These are phyloP conservation scores for Puccinellia tenuiflora DNA, from an alignment of 176 grass and related monocot species.

Conservation along the genomic window DNA sequence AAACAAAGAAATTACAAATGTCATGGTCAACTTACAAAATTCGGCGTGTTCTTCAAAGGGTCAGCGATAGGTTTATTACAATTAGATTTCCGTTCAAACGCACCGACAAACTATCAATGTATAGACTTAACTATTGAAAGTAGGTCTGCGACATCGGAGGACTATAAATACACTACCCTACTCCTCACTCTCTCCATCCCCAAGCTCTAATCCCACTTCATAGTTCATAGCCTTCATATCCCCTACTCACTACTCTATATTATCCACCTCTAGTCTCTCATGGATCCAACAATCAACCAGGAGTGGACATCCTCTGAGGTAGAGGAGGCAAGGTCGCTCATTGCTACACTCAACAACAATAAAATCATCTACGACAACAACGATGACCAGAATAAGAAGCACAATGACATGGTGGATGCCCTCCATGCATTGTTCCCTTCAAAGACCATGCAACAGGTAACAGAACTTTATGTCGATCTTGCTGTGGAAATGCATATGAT, in stretches of 20 bases:
- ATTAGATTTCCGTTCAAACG: background rate
- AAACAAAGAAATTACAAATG: background rate
- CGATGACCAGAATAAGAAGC: background rate
- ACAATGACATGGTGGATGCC: background rate
- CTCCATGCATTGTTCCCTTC: background rate
- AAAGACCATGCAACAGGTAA: conserved; percentile 22
- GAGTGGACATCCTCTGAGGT: conserved; percentile 15
- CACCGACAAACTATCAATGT: background rate
- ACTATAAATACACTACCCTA: background rate
- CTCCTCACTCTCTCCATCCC: background rate
- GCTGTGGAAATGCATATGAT: background rate
- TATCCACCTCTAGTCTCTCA: background rate
- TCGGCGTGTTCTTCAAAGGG: background rate
- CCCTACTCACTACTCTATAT: background rate
- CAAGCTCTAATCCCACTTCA: background rate
- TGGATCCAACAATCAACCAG: background rate
- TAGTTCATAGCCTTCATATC: background rate
- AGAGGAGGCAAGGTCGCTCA: background rate
- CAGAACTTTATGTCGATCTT: conserved; percentile 13
- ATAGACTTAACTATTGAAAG: background rate
- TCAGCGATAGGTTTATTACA: background rate
- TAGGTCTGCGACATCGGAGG: background rate
- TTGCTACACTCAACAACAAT: background rate
- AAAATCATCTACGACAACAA: too few species aligned
- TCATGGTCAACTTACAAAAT: background rate